These are phyloP conservation scores for Cystofilobasidium macerans DNA, from an alignment of 768 basidiomycete genomes.

Conservation along the genomic window DNA sequence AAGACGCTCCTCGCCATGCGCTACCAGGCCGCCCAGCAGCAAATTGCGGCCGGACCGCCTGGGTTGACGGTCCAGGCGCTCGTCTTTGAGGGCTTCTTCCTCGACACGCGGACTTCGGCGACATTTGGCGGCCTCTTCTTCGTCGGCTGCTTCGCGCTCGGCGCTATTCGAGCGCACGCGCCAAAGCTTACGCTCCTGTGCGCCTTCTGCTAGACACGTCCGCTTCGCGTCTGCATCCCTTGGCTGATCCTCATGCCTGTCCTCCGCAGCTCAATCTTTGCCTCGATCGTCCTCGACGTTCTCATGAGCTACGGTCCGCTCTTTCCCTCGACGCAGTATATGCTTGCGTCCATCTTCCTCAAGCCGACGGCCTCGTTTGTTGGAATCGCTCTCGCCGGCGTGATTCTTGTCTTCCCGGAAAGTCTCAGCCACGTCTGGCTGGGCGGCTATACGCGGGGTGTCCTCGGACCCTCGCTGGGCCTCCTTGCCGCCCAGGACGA, in stretches of 20 bases:
- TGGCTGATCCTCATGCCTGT: neutral
- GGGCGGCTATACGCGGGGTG: slow-evolving; percentile 20
- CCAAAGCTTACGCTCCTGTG: slow-evolving; percentile 45
- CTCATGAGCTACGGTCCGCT: slow-evolving; percentile 43
- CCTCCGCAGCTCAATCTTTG: slow-evolving; percentile 10
- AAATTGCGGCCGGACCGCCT: slow-evolving; percentile 35
- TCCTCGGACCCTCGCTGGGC: slow-evolving; percentile 32
- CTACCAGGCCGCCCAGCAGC: slow-evolving; percentile 28
- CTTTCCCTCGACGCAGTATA: slow-evolving; percentile 45
- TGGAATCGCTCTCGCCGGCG: slow-evolving; percentile 45
- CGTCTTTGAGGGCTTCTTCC: slow-evolving; percentile 47
- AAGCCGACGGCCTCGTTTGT: slow-evolving; percentile 45
- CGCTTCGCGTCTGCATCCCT: neutral
- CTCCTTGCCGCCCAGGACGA: slow-evolving; percentile 33
- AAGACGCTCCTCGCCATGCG: slow-evolving; percentile 29
- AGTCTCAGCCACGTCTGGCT: slow-evolving; percentile 43
- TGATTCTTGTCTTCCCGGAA: slow-evolving; percentile 48
- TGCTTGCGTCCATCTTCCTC: slow-evolving; percentile 39
- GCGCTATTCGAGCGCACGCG: slow-evolving; percentile 43
- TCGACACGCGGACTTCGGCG: slow-evolving; percentile 44
- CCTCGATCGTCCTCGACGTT: slow-evolving; percentile 24
- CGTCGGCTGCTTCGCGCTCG: slow-evolving; percentile 41
- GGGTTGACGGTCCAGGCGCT: slow-evolving; percentile 39
- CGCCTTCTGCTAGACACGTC: neutral
- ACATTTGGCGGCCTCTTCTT: slow-evolving; percentile 48